Evolutionary conservation across 257 asterid genomes (phyloP).

Genomic region (Solanum paucissectum): DNA sequence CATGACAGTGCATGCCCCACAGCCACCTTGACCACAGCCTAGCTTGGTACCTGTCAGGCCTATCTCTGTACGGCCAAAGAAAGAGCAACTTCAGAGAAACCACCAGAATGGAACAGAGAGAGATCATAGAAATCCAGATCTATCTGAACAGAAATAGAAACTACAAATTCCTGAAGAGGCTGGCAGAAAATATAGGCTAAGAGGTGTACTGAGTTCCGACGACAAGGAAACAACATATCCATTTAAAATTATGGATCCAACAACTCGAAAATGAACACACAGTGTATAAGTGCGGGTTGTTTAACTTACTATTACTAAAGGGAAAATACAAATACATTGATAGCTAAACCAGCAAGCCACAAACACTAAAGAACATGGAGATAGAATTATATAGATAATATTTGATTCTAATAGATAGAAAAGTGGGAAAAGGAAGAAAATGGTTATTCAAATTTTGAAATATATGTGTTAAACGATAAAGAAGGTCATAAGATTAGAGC

Average conservation of each 20-base stretch:
- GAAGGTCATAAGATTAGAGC: background rate
- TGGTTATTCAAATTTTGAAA: background rate
- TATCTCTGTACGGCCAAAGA: slow-evolving; percentile 31
- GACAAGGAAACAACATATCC: background rate
- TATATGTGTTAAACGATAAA: background rate
- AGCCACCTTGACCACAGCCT: slow-evolving; percentile 99
- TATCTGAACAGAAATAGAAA: background rate
- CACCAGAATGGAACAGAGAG: background rate
- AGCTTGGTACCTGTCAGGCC: slow-evolving; percentile 96
- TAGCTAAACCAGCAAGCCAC: background rate
- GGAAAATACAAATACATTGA: background rate
- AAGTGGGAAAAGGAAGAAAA: background rate
- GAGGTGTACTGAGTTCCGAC: background rate
- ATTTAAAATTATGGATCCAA: background rate
- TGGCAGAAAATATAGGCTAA: background rate
- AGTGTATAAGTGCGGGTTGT: background rate
- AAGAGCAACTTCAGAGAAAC: slow-evolving; percentile 2
- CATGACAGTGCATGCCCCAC: slow-evolving; percentile 99
- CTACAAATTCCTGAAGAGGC: background rate
- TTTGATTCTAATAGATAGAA: background rate
- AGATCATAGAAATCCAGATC: background rate
- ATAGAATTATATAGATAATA: background rate
- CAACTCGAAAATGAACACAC: background rate
- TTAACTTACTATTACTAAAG: background rate
- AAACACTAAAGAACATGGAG: background rate